Conservation (phyloP, 2,329 filamentous ascomycete species). For the Aaosphaeria arxii region DNA sequence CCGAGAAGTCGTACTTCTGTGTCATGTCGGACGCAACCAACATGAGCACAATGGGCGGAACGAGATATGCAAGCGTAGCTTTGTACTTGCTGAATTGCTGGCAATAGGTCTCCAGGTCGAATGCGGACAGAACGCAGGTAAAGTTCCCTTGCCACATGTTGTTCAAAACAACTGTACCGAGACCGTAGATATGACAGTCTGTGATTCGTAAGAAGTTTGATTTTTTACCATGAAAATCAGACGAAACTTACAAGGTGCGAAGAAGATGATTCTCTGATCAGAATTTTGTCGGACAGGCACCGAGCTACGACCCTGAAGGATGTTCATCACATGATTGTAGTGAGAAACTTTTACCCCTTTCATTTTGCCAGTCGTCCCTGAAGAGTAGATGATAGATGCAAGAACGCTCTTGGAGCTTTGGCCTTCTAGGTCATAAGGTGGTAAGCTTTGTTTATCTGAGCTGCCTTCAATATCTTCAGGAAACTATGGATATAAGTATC, state of each 20-base stretch:
- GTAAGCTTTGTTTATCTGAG: neutral
- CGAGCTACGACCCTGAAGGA: constrained; percentile 10
- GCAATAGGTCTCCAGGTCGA: neutral
- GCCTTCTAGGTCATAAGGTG: constrained; percentile 6
- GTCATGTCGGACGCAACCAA: constrained; percentile 8
- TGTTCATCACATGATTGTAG: constrained; percentile 14
- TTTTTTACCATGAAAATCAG: constrained; percentile 10
- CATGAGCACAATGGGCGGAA: constrained; percentile 8
- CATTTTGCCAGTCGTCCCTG: constrained; percentile 18
- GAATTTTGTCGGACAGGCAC: constrained; percentile 11
- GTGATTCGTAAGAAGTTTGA: neutral
- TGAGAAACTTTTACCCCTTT: constrained; percentile 20
- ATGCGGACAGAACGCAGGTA: neutral
- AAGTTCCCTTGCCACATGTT: neutral
- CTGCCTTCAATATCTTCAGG: constrained; percentile 9
- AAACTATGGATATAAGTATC: constrained; percentile 2
- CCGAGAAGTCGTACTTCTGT: constrained; percentile 1
- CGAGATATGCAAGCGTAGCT: constrained; percentile 6
- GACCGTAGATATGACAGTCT: constrained; percentile 6
- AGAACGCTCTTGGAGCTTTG: constrained; percentile 7
- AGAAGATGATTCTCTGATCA: constrained; percentile 13
- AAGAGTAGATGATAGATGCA: constrained; percentile 9
- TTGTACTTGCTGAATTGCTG: neutral
- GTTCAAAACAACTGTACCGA: neutral
- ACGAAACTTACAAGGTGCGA: constrained; percentile 8